Evolutionary conservation across 1,139 yeast species (phyloP).

Genomic region (Taiozyma sp.): DNA sequence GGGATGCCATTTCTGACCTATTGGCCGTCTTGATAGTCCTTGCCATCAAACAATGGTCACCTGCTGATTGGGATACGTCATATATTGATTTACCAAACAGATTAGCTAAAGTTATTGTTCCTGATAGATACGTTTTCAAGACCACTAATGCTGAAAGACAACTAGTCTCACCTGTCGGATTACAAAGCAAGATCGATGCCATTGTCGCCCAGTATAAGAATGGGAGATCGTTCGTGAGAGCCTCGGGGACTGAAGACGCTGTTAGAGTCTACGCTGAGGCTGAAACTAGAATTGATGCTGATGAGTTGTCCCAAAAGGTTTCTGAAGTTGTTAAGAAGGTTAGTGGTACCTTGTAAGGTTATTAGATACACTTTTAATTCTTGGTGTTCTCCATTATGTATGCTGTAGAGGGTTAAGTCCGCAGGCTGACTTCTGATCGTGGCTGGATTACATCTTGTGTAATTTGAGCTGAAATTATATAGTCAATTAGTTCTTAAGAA

Average conservation of each 20-base stretch:
- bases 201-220: constrained; percentile 48
- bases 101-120: constrained; percentile 73
- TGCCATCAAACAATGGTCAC: constrained; percentile 48
- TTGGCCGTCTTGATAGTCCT: constrained; percentile 68
- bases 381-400: too few relatives aligned
- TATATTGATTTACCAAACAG: constrained; percentile 86
- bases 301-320: constrained; percentile 48
- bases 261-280: constrained; percentile 97
- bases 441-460: too few relatives aligned
- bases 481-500: too few relatives aligned
- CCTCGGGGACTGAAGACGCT: constrained; percentile 98
- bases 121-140: constrained; percentile 70
- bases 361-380: too few relatives aligned
- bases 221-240: constrained; percentile 92
- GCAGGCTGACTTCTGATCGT: too few relatives aligned
- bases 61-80: constrained; percentile 68
- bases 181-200: constrained; percentile 69
- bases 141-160: constrained; percentile 91
- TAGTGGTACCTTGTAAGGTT: constrained; percentile 1
- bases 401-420: not conserved
- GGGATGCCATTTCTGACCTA: constrained; percentile 92
- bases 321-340: constrained; percentile 34
- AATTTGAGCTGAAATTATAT: too few relatives aligned
- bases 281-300: constrained; percentile 44
- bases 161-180: constrained; percentile 67